Base-by-base conservation (phyloP, 441 rosid genomes). In the Capsella rubella region DNA sequence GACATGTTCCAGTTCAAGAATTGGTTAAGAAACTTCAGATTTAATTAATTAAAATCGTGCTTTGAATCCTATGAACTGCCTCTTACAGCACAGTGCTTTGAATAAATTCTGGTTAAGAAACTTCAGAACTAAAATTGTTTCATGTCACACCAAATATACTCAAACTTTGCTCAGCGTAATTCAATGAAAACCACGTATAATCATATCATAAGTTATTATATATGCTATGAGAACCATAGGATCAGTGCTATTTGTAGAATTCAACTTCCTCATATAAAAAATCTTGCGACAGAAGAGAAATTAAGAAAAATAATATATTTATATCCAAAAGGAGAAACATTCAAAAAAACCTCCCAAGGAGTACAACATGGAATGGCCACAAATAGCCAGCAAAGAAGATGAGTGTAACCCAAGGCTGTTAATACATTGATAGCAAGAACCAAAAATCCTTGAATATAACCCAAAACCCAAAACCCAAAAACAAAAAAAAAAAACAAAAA, bases 381-480 rank as follows among this genome's bases (percentile, higher is more conserved):
- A 62, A 68, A 68, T 35, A 45, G 65, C 71, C 74, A 9, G 27
- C 35, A 69, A 35, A 69, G 50, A 62, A 45, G 43, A 43, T 61
- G 64, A 54, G 64, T 61, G 54, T 32, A 52, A 69, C 27, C 74
- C 73, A 75, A 75, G 78, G 73, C 69, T 61, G 66, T 75, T 61
- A 21, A 61, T 68, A 75, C 78, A 67, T 43, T 67, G 63, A 69
- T 46, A 75, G 51, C 42, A 61, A 69, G 64, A 75, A 75, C 64
- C 79, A 53, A 75, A 75, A 75, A 54, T 69, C 75, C 79, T 69
- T 76, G 79, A 63, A 76, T 55, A 14, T 67, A 43, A 82, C 71
- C 73, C 68, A 27, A 61, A 60, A 54, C 63, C 31, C 40, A 53
- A n/a, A 53, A n/a, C 8, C 8, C 3, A 46, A 16, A 47, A 56